Evolutionary conservation across 768 basidiomycete species (phyloP), one percentile per base, ranked within the genome.

Genomic region (Tylopilus felleus): DNA sequence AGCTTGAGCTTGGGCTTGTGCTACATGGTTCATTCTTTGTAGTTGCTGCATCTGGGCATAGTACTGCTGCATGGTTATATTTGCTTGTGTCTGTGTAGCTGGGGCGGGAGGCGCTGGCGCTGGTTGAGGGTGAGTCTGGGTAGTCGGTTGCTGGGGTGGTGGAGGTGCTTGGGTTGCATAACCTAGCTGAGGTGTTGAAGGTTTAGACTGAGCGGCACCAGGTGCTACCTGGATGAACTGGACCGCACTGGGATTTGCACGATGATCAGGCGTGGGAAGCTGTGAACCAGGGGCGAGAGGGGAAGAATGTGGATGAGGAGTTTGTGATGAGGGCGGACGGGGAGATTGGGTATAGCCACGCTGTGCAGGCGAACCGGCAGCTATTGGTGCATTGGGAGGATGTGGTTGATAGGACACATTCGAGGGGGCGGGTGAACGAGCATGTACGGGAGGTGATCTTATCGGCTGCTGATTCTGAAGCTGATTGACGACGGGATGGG

Each of bases 341-440:
- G 69, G 69, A 23, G 69, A 72, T 46, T 71, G 69, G 39, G 69
- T 70, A 58, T 72, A 70, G 17, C 66, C 66, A 35, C 71, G 66
- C 40, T 65, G 69, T 27, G 69, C 69, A 42, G 69, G 69, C 21
- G 69, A 72, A 44, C 56, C 40, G 7, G 59, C 43, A 38, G 65
- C 28, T n/a, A 60, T 65, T 4, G 67, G 62, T 21, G 62, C 58
- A 22, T 57, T 49, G 8, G 36, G 38, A 44, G 61, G 29, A 8
- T 55, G 60, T 31, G 62, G 59, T 36, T 70, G 67, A 54, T 70
- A 66, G 49, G 61, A 21, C 22, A 49, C 31, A 29, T 57, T 60
- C 1, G 59, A 35, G 9, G 56, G 62, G 25, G 59, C 63, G 4
- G 69, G 69, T 0, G 69, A 70, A 31, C 62, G 66, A 35, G 66